These are phyloP conservation scores for Coniferiporia weirii DNA, from an alignment of 1,284 basidiomycete species.

Conservation along the genomic window DNA sequence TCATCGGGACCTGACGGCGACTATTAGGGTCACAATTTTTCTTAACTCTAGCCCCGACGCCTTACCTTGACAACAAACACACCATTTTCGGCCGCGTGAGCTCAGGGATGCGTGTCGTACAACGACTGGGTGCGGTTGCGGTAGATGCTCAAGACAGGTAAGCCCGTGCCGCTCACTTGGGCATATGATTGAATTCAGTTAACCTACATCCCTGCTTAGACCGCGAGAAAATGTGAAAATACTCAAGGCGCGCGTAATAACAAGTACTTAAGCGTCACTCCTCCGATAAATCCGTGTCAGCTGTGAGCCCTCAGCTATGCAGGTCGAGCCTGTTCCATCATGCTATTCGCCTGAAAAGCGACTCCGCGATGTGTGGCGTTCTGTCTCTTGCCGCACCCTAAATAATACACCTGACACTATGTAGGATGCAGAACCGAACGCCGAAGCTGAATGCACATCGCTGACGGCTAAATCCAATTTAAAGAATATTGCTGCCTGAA, in stretches of 20 bases:
- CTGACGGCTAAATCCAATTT: too few relatives aligned
- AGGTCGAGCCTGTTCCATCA: too few relatives aligned
- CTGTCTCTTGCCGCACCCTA: too few relatives aligned
- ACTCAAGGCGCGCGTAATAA: constrained; percentile 58
- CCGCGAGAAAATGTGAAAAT: constrained; percentile 80
- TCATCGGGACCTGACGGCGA: not conserved
- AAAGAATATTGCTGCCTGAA: too few relatives aligned
- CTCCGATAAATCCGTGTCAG: not conserved
- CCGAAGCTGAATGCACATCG: too few relatives aligned
- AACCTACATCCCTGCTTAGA: constrained; percentile 33
- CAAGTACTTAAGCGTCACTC: constrained; percentile 19
- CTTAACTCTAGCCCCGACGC: constrained; percentile 84
- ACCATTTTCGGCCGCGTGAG: constrained; percentile 89
- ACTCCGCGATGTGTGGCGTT: too few relatives aligned
- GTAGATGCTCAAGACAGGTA: constrained; percentile 76
- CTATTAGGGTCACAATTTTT: constrained; percentile 88
- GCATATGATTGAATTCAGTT: constrained; percentile 9
- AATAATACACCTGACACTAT: too few relatives aligned
- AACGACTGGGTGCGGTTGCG: constrained; percentile 74
- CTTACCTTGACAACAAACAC: constrained; percentile 90
- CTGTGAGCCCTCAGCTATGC: not conserved
- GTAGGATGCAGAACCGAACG: too few relatives aligned
- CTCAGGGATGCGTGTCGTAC: constrained; percentile 82
- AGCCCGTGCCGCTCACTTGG: constrained; percentile 25
- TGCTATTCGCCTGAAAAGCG: too few relatives aligned